A percentile compares a stretch with the other conserved stretches of the same genome.
These are phyloP conservation scores for Baudoinia panamericana DNA, from an alignment of 495 filamentous ascomycete species.

Conservation along the genomic window DNA sequence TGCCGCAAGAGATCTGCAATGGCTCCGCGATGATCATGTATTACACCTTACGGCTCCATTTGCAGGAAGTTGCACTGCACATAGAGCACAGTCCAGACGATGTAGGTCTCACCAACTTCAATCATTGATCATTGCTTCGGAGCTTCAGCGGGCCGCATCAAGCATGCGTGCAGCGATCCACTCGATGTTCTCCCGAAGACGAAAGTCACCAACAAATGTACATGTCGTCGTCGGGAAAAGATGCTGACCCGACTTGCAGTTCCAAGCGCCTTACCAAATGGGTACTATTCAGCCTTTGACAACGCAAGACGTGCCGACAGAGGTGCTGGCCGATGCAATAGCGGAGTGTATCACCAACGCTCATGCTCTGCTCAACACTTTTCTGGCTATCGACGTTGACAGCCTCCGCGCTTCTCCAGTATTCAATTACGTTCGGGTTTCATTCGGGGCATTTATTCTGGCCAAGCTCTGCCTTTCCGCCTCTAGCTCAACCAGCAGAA, in stretches of 20 bases:
- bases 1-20: conserved; percentile 12
- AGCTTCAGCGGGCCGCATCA: too few relatives aligned
- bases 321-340: conserved; percentile 7
- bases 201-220: too few relatives aligned
- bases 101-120: too few relatives aligned
- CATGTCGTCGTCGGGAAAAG: too few relatives aligned
- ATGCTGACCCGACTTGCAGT: too few relatives aligned
- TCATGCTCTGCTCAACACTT: conserved; percentile 12
- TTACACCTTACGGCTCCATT: conserved; percentile 33
- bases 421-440: conserved; percentile 15
- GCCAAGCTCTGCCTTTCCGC: conserved; percentile 17
- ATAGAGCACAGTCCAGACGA: conserved; percentile 41
- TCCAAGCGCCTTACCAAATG: conserved; percentile 24
- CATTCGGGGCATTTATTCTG: conserved; percentile 14
- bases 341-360: conserved; percentile 10
- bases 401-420: conserved; percentile 11
- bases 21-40: conserved; percentile 37
- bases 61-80: conserved; percentile 40
- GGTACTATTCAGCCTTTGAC: conserved; percentile 2
- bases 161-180: too few relatives aligned
- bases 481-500: conserved; percentile 1
- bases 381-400: conserved; percentile 8
- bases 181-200: too few relatives aligned
- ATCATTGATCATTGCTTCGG: too few relatives aligned
- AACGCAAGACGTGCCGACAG: conserved; percentile 6